Evolutionary conservation across 805 yeast species (phyloP).

Genomic region (Candida endomychidarum): DNA sequence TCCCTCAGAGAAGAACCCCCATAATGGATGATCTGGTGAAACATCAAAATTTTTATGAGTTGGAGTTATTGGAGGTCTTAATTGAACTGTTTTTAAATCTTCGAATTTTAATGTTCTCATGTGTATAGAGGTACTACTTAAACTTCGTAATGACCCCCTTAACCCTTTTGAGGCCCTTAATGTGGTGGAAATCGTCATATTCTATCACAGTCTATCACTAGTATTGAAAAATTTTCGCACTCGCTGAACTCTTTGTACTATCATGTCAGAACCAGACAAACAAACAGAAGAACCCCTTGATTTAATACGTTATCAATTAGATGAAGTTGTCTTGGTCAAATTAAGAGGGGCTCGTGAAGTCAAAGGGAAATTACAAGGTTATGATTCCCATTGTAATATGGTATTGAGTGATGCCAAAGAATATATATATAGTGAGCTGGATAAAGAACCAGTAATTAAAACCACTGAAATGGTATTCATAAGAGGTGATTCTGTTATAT

Average conservation of each 20-base stretch:
- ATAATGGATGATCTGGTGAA: slow-evolving; percentile 85
- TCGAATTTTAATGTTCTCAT: slow-evolving; percentile 20
- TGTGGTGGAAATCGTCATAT: neutral
- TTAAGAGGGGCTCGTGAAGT: slow-evolving; percentile 93
- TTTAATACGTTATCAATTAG: slow-evolving; percentile 78
- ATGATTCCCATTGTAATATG: slow-evolving; percentile 95
- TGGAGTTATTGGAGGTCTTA: slow-evolving; percentile 85
- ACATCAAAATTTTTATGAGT: slow-evolving; percentile 69
- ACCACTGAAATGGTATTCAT: slow-evolving; percentile 88
- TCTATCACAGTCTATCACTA: neutral
- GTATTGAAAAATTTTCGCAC: slow-evolving; percentile 10
- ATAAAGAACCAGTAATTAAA: slow-evolving; percentile 48
- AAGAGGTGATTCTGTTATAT: slow-evolving; percentile 95
- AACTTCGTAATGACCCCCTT: slow-evolving; percentile 25
- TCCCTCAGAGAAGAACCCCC: slow-evolving; percentile 76
- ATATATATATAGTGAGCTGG: slow-evolving; percentile 61
- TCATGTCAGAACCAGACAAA: slow-evolving; percentile 25
- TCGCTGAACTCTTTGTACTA: neutral
- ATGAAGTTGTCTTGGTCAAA: slow-evolving; percentile 83
- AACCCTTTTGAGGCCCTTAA: neutral
- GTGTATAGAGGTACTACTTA: slow-evolving; percentile 17
- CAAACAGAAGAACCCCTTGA: slow-evolving; percentile 78
- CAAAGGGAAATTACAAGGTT: slow-evolving; percentile 87
- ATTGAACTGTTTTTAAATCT: slow-evolving; percentile 40
- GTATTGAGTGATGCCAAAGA: slow-evolving; percentile 92